Evolutionary conservation across 805 yeast species (phyloP).

Genomic region (Myxozyma melibiosi): DNA sequence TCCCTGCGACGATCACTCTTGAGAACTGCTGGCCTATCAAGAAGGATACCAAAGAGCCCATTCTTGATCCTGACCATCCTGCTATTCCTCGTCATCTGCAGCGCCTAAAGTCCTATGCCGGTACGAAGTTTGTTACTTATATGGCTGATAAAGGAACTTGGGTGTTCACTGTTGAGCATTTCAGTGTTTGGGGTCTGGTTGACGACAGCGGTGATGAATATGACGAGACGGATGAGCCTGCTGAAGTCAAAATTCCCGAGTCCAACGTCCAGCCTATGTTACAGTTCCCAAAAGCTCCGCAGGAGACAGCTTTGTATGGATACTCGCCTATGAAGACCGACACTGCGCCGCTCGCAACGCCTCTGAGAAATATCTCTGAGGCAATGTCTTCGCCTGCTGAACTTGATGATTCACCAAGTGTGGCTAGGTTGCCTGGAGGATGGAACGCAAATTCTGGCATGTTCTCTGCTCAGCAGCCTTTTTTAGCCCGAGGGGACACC

Average conservation of each 20-base stretch:
- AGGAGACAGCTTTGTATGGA: not conserved
- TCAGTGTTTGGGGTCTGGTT: constrained; percentile 90
- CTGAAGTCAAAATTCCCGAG: constrained; percentile 35
- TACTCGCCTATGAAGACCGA: constrained; percentile 34
- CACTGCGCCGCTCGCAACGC: constrained; percentile 37
- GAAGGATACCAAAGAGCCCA: constrained; percentile 67
- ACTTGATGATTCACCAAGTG: constrained; percentile 4
- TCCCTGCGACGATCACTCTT: constrained; percentile 69
- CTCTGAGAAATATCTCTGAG: constrained; percentile 1
- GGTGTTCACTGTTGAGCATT: constrained; percentile 62
- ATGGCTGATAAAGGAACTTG: constrained; percentile 63
- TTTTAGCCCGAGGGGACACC: constrained; percentile 15
- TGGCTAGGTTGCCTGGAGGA: constrained; percentile 20
- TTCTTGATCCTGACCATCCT: constrained; percentile 77
- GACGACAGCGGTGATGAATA: constrained; percentile 61
- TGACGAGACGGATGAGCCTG: constrained; percentile 48
- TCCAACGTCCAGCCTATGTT: not conserved
- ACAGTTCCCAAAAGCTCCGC: constrained; percentile 6
- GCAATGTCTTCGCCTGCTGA: constrained; percentile 6
- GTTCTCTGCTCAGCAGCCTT: constrained; percentile 8
- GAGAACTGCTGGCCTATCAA: constrained; percentile 81
- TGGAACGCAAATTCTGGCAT: constrained; percentile 17
- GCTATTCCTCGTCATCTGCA: constrained; percentile 68
- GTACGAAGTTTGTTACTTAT: constrained; percentile 69
- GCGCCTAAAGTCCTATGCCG: constrained; percentile 61